These are phyloP conservation scores for Rehmannia glutinosa DNA, from an alignment of 257 asterid genomes.

Conservation along the genomic window DNA sequence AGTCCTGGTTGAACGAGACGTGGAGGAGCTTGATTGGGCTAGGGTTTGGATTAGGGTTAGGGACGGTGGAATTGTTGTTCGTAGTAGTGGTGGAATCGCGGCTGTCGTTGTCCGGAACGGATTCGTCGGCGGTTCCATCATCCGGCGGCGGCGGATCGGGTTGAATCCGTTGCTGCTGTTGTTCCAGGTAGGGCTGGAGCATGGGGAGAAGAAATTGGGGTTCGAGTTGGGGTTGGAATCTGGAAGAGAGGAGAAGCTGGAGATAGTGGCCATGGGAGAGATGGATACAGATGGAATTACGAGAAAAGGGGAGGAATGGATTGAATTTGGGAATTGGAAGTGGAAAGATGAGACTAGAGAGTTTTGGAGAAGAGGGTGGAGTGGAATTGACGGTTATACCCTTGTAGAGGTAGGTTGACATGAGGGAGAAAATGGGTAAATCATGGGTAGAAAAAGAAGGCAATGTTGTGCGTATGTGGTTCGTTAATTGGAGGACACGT, in stretches of 20 bases:
- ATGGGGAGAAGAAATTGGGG: constrained; percentile 19
- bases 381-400: constrained; percentile 3
- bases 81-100: neutral
- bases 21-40: constrained; percentile 32
- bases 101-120: neutral
- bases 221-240: constrained; percentile 3
- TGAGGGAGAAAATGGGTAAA: neutral
- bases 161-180: constrained; percentile 7
- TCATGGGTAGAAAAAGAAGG: neutral
- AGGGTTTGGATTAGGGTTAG: neutral
- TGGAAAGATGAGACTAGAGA: neutral
- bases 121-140: neutral
- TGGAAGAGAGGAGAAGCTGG: constrained; percentile 6
- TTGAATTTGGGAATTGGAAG: neutral
- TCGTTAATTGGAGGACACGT: constrained; percentile 32
- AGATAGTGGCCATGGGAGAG: constrained; percentile 22
- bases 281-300: neutral
- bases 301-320: neutral
- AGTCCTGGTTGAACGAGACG: constrained; percentile 64
- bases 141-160: constrained; percentile 10
- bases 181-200: constrained; percentile 32
- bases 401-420: neutral
- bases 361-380: neutral
- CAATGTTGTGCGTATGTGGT: neutral
- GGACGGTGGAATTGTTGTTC: constrained; percentile 6